Conservation (phyloP, 352 stramenopile genomes). For the Phytophthora niederhauseri region DNA sequence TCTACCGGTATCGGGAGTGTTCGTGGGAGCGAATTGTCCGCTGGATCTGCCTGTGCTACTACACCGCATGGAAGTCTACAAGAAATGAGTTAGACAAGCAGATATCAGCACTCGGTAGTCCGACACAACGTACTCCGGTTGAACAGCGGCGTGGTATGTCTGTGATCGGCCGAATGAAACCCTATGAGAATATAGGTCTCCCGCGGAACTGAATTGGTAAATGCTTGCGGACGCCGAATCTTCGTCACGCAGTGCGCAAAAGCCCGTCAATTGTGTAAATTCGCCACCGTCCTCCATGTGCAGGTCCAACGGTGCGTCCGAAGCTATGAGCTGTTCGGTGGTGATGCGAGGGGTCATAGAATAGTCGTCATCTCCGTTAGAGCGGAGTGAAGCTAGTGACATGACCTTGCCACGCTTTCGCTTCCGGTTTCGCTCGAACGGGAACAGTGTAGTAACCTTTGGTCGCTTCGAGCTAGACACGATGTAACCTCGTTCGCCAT, state of each 20-base stretch:
- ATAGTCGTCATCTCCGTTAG: constrained; percentile 39
- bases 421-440: constrained; percentile 48
- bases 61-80: constrained; percentile 61
- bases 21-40: constrained; percentile 17
- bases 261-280: constrained; percentile 55
- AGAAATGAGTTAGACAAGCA: constrained; percentile 15
- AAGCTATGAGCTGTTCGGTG: constrained; percentile 58
- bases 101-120: background rate
- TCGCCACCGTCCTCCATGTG: constrained; percentile 65
- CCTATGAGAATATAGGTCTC: constrained; percentile 67
- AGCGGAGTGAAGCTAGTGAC: constrained; percentile 48
- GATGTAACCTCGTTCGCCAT: constrained; percentile 45
- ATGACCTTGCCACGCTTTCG: constrained; percentile 32
- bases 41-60: constrained; percentile 30
- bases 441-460: constrained; percentile 55
- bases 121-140: constrained; percentile 54
- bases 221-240: constrained; percentile 35
- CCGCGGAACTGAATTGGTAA: constrained; percentile 73
- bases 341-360: constrained; percentile 19
- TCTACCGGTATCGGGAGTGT: constrained; percentile 59
- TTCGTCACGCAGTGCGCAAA: constrained; percentile 47
- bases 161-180: constrained; percentile 45
- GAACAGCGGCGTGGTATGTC: constrained; percentile 53
- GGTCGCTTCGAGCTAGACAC: constrained; percentile 40
- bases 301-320: constrained; percentile 65